Percentiles rank a stretch among this genome's conserved stretches.
phyloP scores from a whole-genome alignment of 257 asterid genomes.

The Nicotiana tomentosiformis region DNA sequence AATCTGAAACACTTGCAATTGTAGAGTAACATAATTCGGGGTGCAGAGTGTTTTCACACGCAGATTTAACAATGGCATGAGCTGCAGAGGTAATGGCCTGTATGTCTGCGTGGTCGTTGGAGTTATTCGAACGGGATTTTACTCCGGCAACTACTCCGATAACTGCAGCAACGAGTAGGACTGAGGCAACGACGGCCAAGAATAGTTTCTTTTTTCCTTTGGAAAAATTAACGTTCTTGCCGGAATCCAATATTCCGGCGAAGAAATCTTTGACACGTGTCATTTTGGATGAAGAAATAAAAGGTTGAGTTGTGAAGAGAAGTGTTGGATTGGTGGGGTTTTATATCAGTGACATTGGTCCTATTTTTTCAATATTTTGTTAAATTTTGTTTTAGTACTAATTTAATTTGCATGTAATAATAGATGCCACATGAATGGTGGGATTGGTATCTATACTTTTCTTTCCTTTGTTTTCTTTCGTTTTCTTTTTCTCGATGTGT shows the following conservation, averaged over 20 bases:
- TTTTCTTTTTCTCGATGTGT: background rate
- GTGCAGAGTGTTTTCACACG: constrained; percentile 48
- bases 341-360: background rate
- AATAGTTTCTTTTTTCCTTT: constrained; percentile 16
- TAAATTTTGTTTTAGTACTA: background rate
- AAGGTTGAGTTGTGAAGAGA: background rate
- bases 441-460: background rate
- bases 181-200: constrained; percentile 21
- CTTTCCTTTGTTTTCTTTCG: background rate
- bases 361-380: background rate
- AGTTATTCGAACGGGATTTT: constrained; percentile 6
- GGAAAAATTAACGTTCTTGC: constrained; percentile 12
- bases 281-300: constrained; percentile 14
- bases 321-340: background rate
- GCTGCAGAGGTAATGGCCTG: constrained; percentile 29
- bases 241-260: constrained; percentile 26
- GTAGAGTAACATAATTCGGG: constrained; percentile 60
- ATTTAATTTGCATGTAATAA: background rate
- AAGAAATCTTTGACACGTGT: constrained; percentile 15
- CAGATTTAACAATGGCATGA: constrained; percentile 33
- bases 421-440: background rate
- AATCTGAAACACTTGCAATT: constrained; percentile 27
- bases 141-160: constrained; percentile 27
- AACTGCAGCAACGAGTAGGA: constrained; percentile 17
- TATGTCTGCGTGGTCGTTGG: constrained; percentile 4